phyloP scores from a whole-genome alignment of 2,329 filamentous ascomycete genomes.

The Zymoseptoria crescenta region DNA sequence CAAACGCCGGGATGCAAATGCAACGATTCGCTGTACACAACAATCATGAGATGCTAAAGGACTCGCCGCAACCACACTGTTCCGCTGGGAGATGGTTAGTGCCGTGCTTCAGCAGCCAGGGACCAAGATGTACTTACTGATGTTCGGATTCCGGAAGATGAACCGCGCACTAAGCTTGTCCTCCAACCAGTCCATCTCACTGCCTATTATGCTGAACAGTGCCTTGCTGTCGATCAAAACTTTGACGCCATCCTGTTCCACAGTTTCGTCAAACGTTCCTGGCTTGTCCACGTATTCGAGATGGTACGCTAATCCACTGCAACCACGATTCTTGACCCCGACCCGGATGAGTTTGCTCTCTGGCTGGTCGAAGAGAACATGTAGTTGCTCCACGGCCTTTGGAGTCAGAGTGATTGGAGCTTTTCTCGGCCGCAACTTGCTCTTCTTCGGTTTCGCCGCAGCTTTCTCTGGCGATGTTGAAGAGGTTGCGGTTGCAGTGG shows the following conservation, averaged over 20 bases:
- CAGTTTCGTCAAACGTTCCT: constrained; percentile 77
- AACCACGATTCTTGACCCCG: constrained; percentile 87
- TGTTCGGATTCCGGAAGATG: constrained; percentile 94
- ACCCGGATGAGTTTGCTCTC: constrained; percentile 90
- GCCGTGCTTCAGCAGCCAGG: not conserved
- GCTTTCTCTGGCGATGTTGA: constrained; percentile 33
- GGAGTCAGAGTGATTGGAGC: constrained; percentile 83
- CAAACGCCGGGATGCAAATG: constrained; percentile 19
- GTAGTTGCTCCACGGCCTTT: constrained; percentile 70
- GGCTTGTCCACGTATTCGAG: constrained; percentile 92
- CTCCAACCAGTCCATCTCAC: constrained; percentile 98
- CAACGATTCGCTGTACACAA: constrained; percentile 10
- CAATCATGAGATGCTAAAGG: constrained; percentile 56
- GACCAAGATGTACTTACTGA: constrained; percentile 60
- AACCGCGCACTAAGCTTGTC: constrained; percentile 90
- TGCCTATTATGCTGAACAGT: constrained; percentile 94
- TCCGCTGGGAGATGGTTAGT: constrained; percentile 58
- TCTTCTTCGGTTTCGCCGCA: constrained; percentile 48
- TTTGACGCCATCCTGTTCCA: constrained; percentile 93
- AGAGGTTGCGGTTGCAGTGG: constrained; percentile 14
- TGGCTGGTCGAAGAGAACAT: constrained; percentile 69
- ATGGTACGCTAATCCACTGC: constrained; percentile 87
- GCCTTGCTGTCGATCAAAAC: constrained; percentile 97
- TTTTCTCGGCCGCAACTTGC: constrained; percentile 72
- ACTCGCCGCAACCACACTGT: constrained; percentile 92